Conservation (phyloP, 1,139 yeast species). For the Geotrichum australiense region DNA sequence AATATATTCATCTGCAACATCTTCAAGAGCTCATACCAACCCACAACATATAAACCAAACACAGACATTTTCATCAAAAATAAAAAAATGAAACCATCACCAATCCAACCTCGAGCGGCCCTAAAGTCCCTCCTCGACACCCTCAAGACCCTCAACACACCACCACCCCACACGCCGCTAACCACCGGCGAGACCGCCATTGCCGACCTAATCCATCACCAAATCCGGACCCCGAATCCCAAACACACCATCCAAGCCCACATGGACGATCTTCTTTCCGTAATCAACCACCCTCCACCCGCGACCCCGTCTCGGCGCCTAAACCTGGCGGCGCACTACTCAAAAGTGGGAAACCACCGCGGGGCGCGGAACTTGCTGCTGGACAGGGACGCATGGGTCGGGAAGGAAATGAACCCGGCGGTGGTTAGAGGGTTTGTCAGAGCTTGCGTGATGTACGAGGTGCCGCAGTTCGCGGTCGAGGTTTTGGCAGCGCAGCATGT, state of each 20-base stretch:
- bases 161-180: conserved; percentile 1
- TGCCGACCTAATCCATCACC: background rate
- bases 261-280: background rate
- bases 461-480: too few species aligned
- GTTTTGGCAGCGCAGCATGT: too few species aligned
- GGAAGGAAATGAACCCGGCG: background rate
- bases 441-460: too few species aligned
- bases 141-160: background rate
- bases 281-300: background rate
- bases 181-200: background rate
- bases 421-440: background rate
- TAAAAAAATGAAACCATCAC: conserved; percentile 1
- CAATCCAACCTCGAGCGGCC: conserved; percentile 1
- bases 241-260: background rate
- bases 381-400: background rate
- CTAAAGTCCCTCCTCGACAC: background rate
- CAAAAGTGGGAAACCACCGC: background rate
- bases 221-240: background rate
- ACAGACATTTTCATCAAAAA: background rate
- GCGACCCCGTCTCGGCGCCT: background rate
- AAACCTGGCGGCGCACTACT: conserved; percentile 1
- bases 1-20: too few species aligned
- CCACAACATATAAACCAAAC: background rate
- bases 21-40: too few species aligned
- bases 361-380: background rate